Evolutionary conservation across 306 rosid species (phyloP).

Genomic region (Rosa rugosa): DNA sequence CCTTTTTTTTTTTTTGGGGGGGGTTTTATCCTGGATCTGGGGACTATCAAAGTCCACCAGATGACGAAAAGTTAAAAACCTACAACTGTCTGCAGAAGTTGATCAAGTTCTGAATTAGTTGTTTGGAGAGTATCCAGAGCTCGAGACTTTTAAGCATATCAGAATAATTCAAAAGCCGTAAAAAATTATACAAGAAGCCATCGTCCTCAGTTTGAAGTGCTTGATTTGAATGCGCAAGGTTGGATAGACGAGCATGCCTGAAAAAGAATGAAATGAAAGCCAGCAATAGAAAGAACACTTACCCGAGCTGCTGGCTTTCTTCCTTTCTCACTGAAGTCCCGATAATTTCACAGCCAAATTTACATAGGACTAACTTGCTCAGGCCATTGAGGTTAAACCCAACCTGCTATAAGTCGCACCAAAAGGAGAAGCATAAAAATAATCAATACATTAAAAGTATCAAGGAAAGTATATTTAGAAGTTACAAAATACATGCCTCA

Average conservation of each 20-base stretch:
- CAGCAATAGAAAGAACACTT: slow-evolving; percentile 72
- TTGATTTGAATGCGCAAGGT: neutral
- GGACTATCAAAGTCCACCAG: neutral
- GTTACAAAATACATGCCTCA: slow-evolving; percentile 55
- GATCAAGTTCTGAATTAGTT: slow-evolving; percentile 7
- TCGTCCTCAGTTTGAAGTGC: slow-evolving; percentile 11
- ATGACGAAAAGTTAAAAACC: neutral
- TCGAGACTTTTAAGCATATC: neutral
- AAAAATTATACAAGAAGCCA: neutral
- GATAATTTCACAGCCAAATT: neutral
- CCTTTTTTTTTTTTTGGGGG: neutral
- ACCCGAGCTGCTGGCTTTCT: slow-evolving; percentile 72
- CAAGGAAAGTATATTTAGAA: slow-evolving; percentile 2
- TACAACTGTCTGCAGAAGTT: neutral
- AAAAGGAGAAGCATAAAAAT: slow-evolving; percentile 44
- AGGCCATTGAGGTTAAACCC: slow-evolving; percentile 49
- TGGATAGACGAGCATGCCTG: slow-evolving; percentile 26
- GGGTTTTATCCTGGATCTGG: neutral
- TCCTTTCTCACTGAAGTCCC: slow-evolving; percentile 8
- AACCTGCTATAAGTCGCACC: slow-evolving; percentile 48
- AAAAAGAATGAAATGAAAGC: slow-evolving; percentile 63
- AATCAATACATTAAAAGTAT: slow-evolving; percentile 31
- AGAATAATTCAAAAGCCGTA: slow-evolving; percentile 2
- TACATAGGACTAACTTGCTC: slow-evolving; percentile 16
- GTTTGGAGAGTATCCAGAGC: slow-evolving; percentile 3